A percentile compares a stretch with the other conserved stretches of the same genome.
These are phyloP conservation scores for Aspergillus sp. DNA, from an alignment of 2,329 filamentous ascomycete genomes.

Conservation along the genomic window DNA sequence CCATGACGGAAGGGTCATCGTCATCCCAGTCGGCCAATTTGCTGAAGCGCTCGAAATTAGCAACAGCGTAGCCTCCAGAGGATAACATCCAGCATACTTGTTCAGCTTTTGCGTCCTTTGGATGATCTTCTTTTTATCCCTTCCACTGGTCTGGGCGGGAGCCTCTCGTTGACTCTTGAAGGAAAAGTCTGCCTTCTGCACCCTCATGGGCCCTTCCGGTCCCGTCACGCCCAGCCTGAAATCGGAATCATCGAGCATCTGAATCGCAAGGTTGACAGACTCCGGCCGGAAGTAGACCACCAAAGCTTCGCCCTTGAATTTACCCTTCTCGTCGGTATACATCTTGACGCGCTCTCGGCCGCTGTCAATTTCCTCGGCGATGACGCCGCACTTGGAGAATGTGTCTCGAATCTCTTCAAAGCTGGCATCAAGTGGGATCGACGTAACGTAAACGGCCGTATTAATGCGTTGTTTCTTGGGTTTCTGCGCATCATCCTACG, in stretches of 20 bases:
- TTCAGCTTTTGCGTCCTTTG: constrained; percentile 85
- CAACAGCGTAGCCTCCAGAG: neutral
- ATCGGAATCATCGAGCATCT: constrained; percentile 50
- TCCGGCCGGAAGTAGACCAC: constrained; percentile 93
- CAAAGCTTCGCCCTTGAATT: constrained; percentile 88
- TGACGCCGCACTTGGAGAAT: constrained; percentile 84
- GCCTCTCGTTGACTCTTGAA: constrained; percentile 81
- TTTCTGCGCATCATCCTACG: constrained; percentile 26
- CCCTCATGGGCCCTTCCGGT: constrained; percentile 59
- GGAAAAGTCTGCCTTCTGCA: constrained; percentile 76
- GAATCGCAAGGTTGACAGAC: constrained; percentile 62
- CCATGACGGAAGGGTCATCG: constrained; percentile 59
- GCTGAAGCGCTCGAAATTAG: constrained; percentile 38
- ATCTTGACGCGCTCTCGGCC: constrained; percentile 85
- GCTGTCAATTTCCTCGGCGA: constrained; percentile 88
- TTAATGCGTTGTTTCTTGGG: constrained; percentile 53
- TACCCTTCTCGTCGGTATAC: constrained; percentile 71
- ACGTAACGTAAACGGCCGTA: constrained; percentile 86
- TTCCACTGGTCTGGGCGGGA: constrained; percentile 44
- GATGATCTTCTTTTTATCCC: constrained; percentile 82
- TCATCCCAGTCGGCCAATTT: constrained; percentile 94
- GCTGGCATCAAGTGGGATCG: constrained; percentile 70
- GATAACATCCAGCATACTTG: constrained; percentile 34
- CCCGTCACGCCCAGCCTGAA: constrained; percentile 58
- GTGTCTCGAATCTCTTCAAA: constrained; percentile 71